phyloP scores from a whole-genome alignment of 176 grass and related monocot species.

The Musa schizocarpa region DNA sequence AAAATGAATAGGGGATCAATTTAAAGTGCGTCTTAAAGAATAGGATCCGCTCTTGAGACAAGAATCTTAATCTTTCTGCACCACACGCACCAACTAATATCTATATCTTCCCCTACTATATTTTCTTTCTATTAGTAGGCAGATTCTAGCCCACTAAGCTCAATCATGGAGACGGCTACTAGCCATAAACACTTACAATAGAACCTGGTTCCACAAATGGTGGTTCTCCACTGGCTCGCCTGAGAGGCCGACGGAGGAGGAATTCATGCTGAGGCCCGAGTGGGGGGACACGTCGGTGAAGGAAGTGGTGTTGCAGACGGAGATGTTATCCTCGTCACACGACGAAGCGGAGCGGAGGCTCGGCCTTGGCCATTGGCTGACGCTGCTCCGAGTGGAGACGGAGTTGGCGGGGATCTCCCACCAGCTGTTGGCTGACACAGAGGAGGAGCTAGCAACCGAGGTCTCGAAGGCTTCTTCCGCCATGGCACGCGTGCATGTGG shows the following conservation, averaged over 20 bases:
- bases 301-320: constrained; percentile 42
- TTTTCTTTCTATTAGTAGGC: neutral
- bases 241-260: constrained; percentile 21
- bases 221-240: constrained; percentile 52
- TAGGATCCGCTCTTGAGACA: neutral
- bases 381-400: constrained; percentile 7
- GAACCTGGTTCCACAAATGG: constrained; percentile 66
- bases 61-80: constrained; percentile 1
- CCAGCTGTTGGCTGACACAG: constrained; percentile 29
- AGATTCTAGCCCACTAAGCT: neutral
- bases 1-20: neutral
- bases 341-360: constrained; percentile 13
- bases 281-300: constrained; percentile 40
- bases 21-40: neutral
- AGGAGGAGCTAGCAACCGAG: constrained; percentile 54
- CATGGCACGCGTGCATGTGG: constrained; percentile 24
- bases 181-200: constrained; percentile 48
- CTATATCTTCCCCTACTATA: neutral
- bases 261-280: constrained; percentile 61
- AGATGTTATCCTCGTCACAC: constrained; percentile 31
- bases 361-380: constrained; percentile 33
- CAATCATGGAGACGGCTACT: no score
- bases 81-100: neutral
- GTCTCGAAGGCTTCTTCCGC: constrained; percentile 69
- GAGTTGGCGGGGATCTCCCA: constrained; percentile 43